phyloP scores from a whole-genome alignment of 2,329 filamentous ascomycete species.

The Fusarium humuli region DNA sequence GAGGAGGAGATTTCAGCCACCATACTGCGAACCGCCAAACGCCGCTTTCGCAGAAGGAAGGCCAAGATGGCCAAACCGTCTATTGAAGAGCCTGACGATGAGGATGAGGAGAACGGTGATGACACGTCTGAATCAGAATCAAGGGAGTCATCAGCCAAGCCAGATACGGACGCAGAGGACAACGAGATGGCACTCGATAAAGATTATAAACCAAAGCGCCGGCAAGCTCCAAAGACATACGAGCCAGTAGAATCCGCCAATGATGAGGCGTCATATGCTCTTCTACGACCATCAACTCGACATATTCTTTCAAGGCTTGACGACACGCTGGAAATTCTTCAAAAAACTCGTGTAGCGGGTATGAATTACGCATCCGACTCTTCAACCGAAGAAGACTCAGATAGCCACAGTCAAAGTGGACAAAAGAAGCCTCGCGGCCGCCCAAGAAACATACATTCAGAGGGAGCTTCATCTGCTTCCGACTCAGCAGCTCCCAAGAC shows the following conservation, averaged over 20 bases:
- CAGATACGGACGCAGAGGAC: conserved; percentile 33
- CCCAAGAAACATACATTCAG: conserved; percentile 36
- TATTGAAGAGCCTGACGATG: conserved; percentile 36
- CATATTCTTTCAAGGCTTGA: conserved; percentile 79
- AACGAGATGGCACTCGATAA: conserved; percentile 24
- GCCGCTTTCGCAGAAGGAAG: conserved; percentile 62
- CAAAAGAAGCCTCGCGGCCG: conserved; percentile 47
- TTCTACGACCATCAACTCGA: conserved; percentile 76
- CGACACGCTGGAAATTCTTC: conserved; percentile 74
- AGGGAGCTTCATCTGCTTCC: conserved; percentile 15
- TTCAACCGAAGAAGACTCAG: conserved; percentile 53
- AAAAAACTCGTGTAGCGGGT: conserved; percentile 69
- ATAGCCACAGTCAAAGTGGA: conserved; percentile 43
- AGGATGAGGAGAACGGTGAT: conserved; percentile 11
- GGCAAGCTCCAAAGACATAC: conserved; percentile 44
- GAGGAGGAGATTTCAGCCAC: conserved; percentile 77
- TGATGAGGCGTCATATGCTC: conserved; percentile 72
- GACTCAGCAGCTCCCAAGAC: conserved; percentile 16
- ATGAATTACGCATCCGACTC: conserved; percentile 56
- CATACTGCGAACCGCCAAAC: conserved; percentile 75
- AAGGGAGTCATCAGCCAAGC: conserved; percentile 34
- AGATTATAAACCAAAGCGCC: background rate
- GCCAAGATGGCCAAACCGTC: conserved; percentile 34
- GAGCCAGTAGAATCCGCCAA: conserved; percentile 73
- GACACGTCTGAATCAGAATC: conserved; percentile 18